Percentiles rank a stretch among this genome's conserved stretches.
phyloP scores from a whole-genome alignment of 2,329 filamentous ascomycete genomes.

The Colletotrichum endophyticum region DNA sequence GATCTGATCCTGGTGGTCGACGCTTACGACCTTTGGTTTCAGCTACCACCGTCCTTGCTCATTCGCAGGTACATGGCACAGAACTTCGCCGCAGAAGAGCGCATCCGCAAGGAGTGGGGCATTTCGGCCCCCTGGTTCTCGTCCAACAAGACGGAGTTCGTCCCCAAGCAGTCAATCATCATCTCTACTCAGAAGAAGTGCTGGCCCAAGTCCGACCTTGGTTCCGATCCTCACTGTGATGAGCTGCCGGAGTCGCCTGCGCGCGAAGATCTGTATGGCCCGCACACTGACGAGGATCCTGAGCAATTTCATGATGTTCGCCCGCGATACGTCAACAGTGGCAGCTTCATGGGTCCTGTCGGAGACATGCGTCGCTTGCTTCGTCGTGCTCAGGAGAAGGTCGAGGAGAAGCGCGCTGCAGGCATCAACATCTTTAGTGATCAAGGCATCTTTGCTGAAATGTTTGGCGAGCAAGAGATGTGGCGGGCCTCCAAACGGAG shows the following conservation, averaged over 20 bases:
- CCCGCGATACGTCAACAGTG: slow-evolving; percentile 34
- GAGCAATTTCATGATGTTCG: slow-evolving; percentile 22
- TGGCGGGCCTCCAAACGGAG: slow-evolving; percentile 5
- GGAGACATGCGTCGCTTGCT: slow-evolving; percentile 30
- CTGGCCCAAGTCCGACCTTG: slow-evolving; percentile 20
- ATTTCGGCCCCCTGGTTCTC: not conserved
- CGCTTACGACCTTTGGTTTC: slow-evolving; percentile 44
- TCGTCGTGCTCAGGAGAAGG: slow-evolving; percentile 23
- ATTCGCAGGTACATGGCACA: slow-evolving; percentile 38
- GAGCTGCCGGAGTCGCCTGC: slow-evolving; percentile 26
- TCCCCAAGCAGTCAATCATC: slow-evolving; percentile 31
- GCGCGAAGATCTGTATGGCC: slow-evolving; percentile 26
- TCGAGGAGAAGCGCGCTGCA: slow-evolving; percentile 23
- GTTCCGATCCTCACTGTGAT: slow-evolving; percentile 27
- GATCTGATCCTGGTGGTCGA: slow-evolving; percentile 41
- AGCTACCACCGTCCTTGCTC: slow-evolving; percentile 39
- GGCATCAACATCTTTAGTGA: slow-evolving; percentile 28
- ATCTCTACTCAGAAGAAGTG: slow-evolving; percentile 28
- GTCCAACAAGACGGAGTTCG: not conserved
- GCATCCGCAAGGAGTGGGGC: slow-evolving; percentile 29
- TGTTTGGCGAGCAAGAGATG: slow-evolving; percentile 32
- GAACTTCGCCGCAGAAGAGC: slow-evolving; percentile 36
- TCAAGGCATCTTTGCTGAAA: slow-evolving; percentile 34
- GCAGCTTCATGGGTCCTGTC: slow-evolving; percentile 32
- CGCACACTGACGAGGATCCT: slow-evolving; percentile 21